These are phyloP conservation scores for Pythium dissimile DNA, from an alignment of 352 stramenopile species.

Conservation along the genomic window DNA sequence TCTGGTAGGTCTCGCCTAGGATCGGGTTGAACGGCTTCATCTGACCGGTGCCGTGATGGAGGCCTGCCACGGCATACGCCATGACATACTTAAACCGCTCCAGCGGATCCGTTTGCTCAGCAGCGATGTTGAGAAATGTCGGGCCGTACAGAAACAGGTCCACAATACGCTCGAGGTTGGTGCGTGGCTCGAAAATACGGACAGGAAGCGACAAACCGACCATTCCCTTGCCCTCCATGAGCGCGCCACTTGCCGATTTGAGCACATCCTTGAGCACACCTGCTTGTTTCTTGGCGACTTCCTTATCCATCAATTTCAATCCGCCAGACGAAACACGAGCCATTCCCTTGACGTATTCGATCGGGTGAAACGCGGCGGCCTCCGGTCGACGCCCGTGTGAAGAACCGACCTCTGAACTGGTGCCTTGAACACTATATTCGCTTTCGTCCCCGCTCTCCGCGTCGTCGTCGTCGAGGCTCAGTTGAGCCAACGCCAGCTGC, in stretches of 20 bases:
- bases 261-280: slow-evolving; percentile 86
- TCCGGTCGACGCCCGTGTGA: slow-evolving; percentile 8
- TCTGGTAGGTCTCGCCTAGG: slow-evolving; percentile 79
- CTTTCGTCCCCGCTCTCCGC: slow-evolving; percentile 30
- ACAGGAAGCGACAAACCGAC: slow-evolving; percentile 83
- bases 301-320: slow-evolving; percentile 81
- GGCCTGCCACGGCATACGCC: slow-evolving; percentile 64
- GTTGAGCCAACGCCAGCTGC: slow-evolving; percentile 45
- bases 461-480: slow-evolving; percentile 26
- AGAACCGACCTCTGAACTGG: not conserved
- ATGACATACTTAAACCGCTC: slow-evolving; percentile 84
- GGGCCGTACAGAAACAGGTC: slow-evolving; percentile 81
- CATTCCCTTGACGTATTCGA: slow-evolving; percentile 82
- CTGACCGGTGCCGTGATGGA: slow-evolving; percentile 78
- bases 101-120: slow-evolving; percentile 53
- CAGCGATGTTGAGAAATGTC: slow-evolving; percentile 65
- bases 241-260: slow-evolving; percentile 41
- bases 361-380: slow-evolving; percentile 51
- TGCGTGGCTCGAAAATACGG: slow-evolving; percentile 84
- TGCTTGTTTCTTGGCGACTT: slow-evolving; percentile 81
- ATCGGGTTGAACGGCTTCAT: slow-evolving; percentile 88
- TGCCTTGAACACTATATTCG: not conserved
- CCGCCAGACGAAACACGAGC: slow-evolving; percentile 64
- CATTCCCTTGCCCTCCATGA: slow-evolving; percentile 33
- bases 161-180: slow-evolving; percentile 74